Conservation (phyloP, 139 green algal genomes). For the Closterium sp. region DNA sequence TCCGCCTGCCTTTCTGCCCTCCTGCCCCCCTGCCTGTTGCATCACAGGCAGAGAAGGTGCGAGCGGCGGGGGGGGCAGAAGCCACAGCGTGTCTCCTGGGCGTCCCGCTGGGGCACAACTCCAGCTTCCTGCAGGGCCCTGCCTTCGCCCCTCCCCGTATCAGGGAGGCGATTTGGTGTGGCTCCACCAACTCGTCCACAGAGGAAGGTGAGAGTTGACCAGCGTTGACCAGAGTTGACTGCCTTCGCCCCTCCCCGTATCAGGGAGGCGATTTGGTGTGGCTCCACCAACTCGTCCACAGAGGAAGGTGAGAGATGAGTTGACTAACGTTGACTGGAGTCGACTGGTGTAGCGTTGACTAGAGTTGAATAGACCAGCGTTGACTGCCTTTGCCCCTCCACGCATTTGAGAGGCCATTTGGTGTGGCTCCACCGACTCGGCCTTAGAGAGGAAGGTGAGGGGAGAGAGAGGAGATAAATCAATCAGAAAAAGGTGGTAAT, state of each 20-base stretch:
- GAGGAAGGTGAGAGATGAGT: slow-evolving; percentile 29
- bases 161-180: slow-evolving; percentile 49
- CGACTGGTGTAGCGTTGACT: too few relatives aligned
- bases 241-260: slow-evolving; percentile 42
- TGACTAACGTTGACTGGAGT: too few relatives aligned
- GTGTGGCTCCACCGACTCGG: slow-evolving; percentile 39
- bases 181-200: slow-evolving; percentile 39
- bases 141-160: slow-evolving; percentile 46
- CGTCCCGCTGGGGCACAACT: slow-evolving; percentile 47
- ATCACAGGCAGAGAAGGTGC: slow-evolving; percentile 38
- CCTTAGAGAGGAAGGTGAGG: slow-evolving; percentile 33
- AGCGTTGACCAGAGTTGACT: slow-evolving; percentile 11
- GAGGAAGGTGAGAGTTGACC: slow-evolving; percentile 31
- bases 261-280: slow-evolving; percentile 49
- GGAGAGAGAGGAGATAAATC: too few relatives aligned
- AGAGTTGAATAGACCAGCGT: not conserved
- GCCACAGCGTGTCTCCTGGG: slow-evolving; percentile 43
- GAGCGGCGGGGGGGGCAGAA: not conserved
- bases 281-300: slow-evolving; percentile 37
- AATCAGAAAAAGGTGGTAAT: too few relatives aligned
- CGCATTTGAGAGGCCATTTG: slow-evolving; percentile 45
- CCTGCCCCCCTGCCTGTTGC: too few relatives aligned
- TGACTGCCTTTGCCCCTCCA: slow-evolving; percentile 29
- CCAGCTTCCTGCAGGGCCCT: slow-evolving; percentile 49
- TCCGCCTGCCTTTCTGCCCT: too few relatives aligned